Evolutionary conservation across 305 asterid species (phyloP), one percentile per base, ranked within the genome.

Genomic region (Striga hermonthica): DNA sequence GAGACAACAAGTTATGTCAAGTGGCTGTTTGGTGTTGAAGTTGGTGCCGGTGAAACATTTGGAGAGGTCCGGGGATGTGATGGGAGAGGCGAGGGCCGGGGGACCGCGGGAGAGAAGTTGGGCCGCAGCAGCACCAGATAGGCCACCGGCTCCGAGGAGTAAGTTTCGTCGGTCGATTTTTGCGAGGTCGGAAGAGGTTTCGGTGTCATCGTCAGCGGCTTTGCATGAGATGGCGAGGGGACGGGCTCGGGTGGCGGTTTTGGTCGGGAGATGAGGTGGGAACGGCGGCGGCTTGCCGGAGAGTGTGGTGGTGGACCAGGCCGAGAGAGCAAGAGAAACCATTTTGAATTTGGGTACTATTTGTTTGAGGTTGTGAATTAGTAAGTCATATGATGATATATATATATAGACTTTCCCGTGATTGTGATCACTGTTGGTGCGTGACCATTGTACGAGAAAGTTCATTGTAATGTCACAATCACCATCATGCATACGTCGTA

Each of bases 1-100:
- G 0, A 82, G 86, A 74, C 86, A 82, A 57, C 86, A 82, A 45
- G 68, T 61, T 3, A 75, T 54, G 59, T 78, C 79, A 0, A 81
- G 78, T 49, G 82, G 83, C 2, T 69, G 62, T 0, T 61, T 59
- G n/a, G 72, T 68, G 67, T 71, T 78, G 44, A 81, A 70, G 34
- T 78, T 64, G 10, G 78, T 78, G 57, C 81, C 80, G 0, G 8
- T 9, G 4, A 65, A 14, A 68, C 86, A 81, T 64, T 75, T 77
- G 60, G 75, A 12, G 4, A 79, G n/a, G 5, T 81, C 83, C 0
- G 86, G 83, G 1, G 84, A 70, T 9, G 78, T 34, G 50, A 79
- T 74, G 0, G 86, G 86, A 3, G 75, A 36, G 10, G 82, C 79
- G 0, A 53, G 4, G 1, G 82, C 74, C 2, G 74, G 47, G 3